Conservation (phyloP, 73 alveolate species). For the Tetrahymena malaccensis region DNA sequence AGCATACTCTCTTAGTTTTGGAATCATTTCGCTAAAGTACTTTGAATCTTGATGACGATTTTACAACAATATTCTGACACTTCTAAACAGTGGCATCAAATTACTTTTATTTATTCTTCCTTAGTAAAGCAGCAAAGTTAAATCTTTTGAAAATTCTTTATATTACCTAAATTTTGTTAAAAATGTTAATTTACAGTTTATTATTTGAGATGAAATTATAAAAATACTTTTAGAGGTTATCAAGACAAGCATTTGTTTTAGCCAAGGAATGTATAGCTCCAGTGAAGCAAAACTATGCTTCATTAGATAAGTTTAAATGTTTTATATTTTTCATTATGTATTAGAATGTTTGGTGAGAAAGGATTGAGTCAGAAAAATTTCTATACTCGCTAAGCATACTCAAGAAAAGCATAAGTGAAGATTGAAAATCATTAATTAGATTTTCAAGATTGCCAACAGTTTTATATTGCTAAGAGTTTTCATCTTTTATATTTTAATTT, state of each 20-base stretch:
- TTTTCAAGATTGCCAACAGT: neutral
- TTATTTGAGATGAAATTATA: too few relatives aligned
- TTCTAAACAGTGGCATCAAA: neutral
- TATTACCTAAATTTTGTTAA: too few relatives aligned
- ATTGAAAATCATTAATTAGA: neutral
- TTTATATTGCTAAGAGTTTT: neutral
- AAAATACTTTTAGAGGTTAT: neutral
- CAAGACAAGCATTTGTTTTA: neutral
- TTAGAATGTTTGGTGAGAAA: neutral
- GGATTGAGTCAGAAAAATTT: neutral
- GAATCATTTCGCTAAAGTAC: neutral
- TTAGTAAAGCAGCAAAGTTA: neutral
- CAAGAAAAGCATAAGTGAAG: neutral
- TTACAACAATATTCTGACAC: neutral
- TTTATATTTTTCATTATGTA: neutral
- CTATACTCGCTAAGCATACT: neutral
- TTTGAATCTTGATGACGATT: neutral
- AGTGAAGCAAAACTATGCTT: neutral
- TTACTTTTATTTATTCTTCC: neutral
- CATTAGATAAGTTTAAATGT: neutral
- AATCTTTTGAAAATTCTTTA: neutral
- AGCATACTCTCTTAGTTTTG: neutral
- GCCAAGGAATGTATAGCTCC: neutral
- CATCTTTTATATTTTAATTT: neutral
- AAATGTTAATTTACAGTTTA: too few relatives aligned